Percentiles rank a stretch among this genome's conserved stretches.
phyloP scores from a whole-genome alignment of 768 basidiomycete genomes.

The Fomitopsis serialis region DNA sequence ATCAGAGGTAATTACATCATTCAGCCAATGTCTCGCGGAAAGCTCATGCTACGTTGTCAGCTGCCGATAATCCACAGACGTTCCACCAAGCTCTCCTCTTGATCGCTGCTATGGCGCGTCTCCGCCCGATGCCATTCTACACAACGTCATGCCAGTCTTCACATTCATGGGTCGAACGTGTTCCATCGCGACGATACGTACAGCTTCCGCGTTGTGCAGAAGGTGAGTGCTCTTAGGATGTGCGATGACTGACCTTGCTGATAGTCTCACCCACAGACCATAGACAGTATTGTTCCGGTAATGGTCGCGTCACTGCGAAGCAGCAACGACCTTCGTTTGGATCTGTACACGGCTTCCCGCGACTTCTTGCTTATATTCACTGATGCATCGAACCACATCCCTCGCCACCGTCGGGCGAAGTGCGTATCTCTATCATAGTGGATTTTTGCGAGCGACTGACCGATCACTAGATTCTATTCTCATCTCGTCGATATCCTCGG shows the following conservation, averaged over 20 bases:
- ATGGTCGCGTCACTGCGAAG: conserved; percentile 77
- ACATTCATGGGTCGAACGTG: conserved; percentile 99
- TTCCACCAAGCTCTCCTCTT: conserved; percentile 90
- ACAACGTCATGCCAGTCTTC: conserved; percentile 97
- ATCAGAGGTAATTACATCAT: conserved; percentile 55
- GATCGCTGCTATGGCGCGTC: conserved; percentile 75
- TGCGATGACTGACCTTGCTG: neutral
- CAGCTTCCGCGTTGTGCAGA: conserved; percentile 92
- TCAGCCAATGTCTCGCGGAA: neutral
- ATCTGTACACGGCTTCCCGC: conserved; percentile 63
- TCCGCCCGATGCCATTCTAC: conserved; percentile 88
- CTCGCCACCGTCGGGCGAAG: conserved; percentile 89
- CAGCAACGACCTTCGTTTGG: conserved; percentile 45
- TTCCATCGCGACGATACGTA: conserved; percentile 96
- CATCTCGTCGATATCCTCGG: conserved; percentile 85
- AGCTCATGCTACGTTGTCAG: conserved; percentile 32
- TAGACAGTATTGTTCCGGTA: conserved; percentile 90
- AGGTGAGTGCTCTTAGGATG: conserved; percentile 40
- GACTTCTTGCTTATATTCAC: conserved; percentile 90
- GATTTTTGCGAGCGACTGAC: neutral
- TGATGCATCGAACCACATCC: conserved; percentile 87
- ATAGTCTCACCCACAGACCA: conserved; percentile 49
- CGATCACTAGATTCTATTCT: conserved; percentile 66
- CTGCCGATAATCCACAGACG: conserved; percentile 87
- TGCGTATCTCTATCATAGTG: conserved; percentile 35